These are phyloP conservation scores for Aphanomyces astaci DNA, from an alignment of 352 stramenopile genomes.

Conservation along the genomic window DNA sequence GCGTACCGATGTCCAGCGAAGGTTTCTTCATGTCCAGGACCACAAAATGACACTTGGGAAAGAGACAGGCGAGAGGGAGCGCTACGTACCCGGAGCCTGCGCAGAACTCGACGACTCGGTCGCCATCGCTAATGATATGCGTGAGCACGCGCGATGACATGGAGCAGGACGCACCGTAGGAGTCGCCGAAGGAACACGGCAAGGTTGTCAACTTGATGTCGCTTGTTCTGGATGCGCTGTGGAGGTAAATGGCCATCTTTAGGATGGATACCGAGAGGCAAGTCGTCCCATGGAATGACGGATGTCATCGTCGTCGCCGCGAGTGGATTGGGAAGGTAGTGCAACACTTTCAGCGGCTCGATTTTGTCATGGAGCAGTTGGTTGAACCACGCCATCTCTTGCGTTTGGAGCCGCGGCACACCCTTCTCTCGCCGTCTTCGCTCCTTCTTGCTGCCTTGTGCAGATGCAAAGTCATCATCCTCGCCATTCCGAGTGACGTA, in stretches of 20 bases:
- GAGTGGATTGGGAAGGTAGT: conserved; percentile 59
- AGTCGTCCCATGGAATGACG: conserved; percentile 51
- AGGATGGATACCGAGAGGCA: conserved; percentile 62
- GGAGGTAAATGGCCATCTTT: conserved; percentile 51
- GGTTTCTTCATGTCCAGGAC: conserved; percentile 69
- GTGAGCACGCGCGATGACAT: not conserved
- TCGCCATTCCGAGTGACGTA: not conserved
- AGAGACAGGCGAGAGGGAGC: conserved; percentile 62
- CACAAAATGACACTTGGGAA: conserved; percentile 64
- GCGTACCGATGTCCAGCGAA: conserved; percentile 63
- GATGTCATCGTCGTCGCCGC: conserved; percentile 23
- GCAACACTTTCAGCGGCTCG: conserved; percentile 29
- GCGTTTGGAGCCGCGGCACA: conserved; percentile 33
- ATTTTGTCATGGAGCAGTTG: conserved; percentile 48
- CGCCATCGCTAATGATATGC: conserved; percentile 35
- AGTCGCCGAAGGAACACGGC: conserved; percentile 57
- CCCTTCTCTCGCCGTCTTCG: conserved; percentile 44
- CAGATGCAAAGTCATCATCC: no score
- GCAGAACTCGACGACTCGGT: conserved; percentile 78
- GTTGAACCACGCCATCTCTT: conserved; percentile 65
- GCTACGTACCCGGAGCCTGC: conserved; percentile 68
- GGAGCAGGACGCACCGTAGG: conserved; percentile 31
- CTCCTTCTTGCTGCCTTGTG: conserved; percentile 30
- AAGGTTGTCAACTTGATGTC: conserved; percentile 71
- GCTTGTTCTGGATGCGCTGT: conserved; percentile 55